Percentiles rank a stretch among this genome's conserved stretches.
These are phyloP conservation scores for Acacia crassicarpa DNA, from an alignment of 306 rosid species.

Conservation along the genomic window DNA sequence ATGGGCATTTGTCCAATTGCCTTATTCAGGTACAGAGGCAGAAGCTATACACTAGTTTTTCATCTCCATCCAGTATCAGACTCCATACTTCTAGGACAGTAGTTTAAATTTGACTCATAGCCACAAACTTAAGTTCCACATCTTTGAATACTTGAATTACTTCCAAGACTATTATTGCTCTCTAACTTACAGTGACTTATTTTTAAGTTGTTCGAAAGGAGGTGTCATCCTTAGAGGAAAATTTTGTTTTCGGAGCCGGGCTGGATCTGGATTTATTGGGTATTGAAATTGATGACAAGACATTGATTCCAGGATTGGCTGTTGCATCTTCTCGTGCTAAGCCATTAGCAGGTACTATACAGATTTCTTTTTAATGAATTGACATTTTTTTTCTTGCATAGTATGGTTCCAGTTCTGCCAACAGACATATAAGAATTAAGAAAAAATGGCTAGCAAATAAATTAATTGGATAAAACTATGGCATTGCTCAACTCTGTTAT, in stretches of 20 bases:
- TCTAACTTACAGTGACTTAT: conserved; percentile 30
- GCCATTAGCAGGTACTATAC: conserved; percentile 71
- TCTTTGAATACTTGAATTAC: conserved; percentile 3
- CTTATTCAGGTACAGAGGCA: conserved; percentile 68
- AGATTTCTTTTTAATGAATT: conserved; percentile 7
- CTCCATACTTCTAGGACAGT: neutral
- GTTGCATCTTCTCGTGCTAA: conserved; percentile 84
- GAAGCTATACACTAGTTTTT: conserved; percentile 4
- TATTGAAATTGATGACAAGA: conserved; percentile 78
- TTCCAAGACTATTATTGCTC: conserved; percentile 8
- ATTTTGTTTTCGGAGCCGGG: conserved; percentile 67
- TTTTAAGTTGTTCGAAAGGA: conserved; percentile 83
- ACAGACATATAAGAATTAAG: neutral
- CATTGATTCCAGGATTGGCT: conserved; percentile 87
- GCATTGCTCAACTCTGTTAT: neutral
- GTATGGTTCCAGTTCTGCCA: neutral
- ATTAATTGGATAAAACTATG: neutral
- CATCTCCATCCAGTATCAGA: neutral
- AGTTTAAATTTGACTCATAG: neutral
- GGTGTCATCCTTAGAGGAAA: conserved; percentile 53
- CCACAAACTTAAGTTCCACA: conserved; percentile 6
- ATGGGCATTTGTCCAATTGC: conserved; percentile 98
- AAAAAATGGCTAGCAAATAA: neutral
- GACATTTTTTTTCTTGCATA: neutral
- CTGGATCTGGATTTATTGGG: conserved; percentile 92